Evolutionary conservation across 2,329 filamentous ascomycete species (phyloP), one percentile per base, ranked within the genome.

Genomic region (Nothophaeocryptopus gaeumannii): DNA sequence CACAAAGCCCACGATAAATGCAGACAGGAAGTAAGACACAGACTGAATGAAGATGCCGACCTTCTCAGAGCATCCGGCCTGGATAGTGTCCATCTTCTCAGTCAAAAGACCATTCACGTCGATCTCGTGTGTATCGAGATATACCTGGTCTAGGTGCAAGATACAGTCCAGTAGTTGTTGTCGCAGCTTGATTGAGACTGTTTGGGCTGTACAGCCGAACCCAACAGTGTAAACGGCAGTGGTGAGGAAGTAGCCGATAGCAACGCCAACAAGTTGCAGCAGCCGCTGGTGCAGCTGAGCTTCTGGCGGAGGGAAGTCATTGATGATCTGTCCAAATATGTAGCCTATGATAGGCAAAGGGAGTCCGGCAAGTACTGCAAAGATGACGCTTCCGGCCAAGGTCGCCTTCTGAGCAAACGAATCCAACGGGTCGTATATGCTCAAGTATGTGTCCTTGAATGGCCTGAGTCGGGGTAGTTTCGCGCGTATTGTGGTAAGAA

Each of bases 121-220:
- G 14, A 76, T 72, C 33, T 74, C 71, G 52, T 74, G 67, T 10
- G 72, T 71, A 50, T 80, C 77, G 53, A 78, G 76, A 58, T 76
- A 80, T 9, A 74, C 67, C 58, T 77, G 74, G 44, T 79, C 76
- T 60, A 78, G 72, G 29, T 77, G 72, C 15, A 80, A 62, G 7
- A 76, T 70, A 51, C 72, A 72, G 32, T 74, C 64, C 11, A 80
- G 66, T 30, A 78, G 67, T 33, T 68, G 67, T 50, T 73, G 72
- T 39, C 77, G 69, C 5, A 78, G 63, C 30, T 70, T 71, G 48
- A 75, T 67, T 5, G 75, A 74, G 9, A 79, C 70, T 39, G 72
- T 70, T 56, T 78, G 75, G 11, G 77, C 75, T 12, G 76, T 69
- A 10, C 78, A 66, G 2, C 74, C 74, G 70, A 76, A 80, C 45